These are phyloP conservation scores for Rhizopogon roseolus DNA, from an alignment of 768 basidiomycete genomes.

Conservation along the genomic window DNA sequence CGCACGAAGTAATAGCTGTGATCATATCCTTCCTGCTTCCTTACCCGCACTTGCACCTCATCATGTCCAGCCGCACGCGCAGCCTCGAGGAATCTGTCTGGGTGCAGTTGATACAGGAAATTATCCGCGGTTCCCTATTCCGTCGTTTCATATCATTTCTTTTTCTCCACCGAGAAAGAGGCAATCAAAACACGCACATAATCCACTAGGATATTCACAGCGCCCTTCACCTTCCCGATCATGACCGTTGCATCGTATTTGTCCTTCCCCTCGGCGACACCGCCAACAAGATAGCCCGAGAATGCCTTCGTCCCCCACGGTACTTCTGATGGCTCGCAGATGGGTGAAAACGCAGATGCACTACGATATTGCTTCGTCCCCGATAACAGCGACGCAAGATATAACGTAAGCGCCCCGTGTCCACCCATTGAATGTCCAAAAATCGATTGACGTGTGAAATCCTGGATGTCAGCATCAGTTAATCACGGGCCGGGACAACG, in stretches of 20 bases:
- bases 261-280: conserved; percentile 66
- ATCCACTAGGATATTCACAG: conserved; percentile 81
- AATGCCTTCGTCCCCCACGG: conserved; percentile 96
- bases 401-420: conserved; percentile 89
- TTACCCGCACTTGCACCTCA: conserved; percentile 71
- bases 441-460: conserved; percentile 79
- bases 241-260: conserved; percentile 85
- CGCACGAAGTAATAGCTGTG: conserved; percentile 86
- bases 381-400: conserved; percentile 59
- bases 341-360: conserved; percentile 84
- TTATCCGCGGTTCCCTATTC: conserved; percentile 72
- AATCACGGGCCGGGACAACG: background rate
- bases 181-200: conserved; percentile 47
- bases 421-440: conserved; percentile 99
- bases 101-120: conserved; percentile 85
- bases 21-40: conserved; percentile 81
- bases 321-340: conserved; percentile 79
- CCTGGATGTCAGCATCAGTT: conserved; percentile 38
- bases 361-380: conserved; percentile 71
- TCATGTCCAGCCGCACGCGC: conserved; percentile 70
- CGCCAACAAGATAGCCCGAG: conserved; percentile 73
- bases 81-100: conserved; percentile 81
- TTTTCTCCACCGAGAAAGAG: background rate
- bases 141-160: background rate
- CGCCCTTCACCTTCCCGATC: conserved; percentile 54